Percentiles rank a stretch among this genome's conserved stretches.
phyloP scores from a whole-genome alignment of 768 basidiomycete species.

The Lyophyllum decastes region DNA sequence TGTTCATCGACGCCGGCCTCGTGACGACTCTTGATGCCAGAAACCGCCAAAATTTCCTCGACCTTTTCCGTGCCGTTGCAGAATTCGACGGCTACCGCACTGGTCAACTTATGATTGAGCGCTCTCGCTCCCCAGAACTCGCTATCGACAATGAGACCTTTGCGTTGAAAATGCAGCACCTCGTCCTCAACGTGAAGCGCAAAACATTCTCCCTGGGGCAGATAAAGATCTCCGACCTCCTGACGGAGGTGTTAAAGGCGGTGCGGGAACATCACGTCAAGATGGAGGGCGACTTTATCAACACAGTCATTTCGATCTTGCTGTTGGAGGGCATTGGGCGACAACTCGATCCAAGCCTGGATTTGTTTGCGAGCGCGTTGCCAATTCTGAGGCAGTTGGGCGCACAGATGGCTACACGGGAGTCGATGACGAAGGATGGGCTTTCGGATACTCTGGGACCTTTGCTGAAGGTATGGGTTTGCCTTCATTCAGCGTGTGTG shows the following conservation, averaged over 20 bases:
- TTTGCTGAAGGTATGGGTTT: constrained; percentile 75
- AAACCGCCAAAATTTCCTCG: constrained; percentile 94
- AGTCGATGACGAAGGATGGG: constrained; percentile 52
- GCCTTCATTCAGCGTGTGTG: neutral
- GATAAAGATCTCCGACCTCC: constrained; percentile 92
- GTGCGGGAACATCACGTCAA: constrained; percentile 94
- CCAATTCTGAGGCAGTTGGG: constrained; percentile 93
- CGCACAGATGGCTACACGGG: constrained; percentile 83
- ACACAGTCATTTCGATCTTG: constrained; percentile 93
- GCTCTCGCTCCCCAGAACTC: constrained; percentile 88
- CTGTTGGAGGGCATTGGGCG: constrained; percentile 95
- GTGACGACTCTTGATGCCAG: constrained; percentile 81
- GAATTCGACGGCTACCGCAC: constrained; percentile 96
- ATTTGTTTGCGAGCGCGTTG: constrained; percentile 93
- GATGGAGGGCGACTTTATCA: constrained; percentile 98
- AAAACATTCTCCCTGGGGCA: constrained; percentile 98
- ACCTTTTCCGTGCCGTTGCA: constrained; percentile 94
- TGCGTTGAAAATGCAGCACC: constrained; percentile 96
- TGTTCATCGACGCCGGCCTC: constrained; percentile 96
- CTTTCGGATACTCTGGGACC: constrained; percentile 77
- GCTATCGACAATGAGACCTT: constrained; percentile 93
- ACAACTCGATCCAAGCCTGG: constrained; percentile 87
- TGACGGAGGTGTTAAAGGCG: constrained; percentile 83
- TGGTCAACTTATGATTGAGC: constrained; percentile 94
- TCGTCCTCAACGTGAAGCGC: constrained; percentile 89